phyloP scores from a whole-genome alignment of 352 stramenopile genomes.

The Phytophthora europaea region DNA sequence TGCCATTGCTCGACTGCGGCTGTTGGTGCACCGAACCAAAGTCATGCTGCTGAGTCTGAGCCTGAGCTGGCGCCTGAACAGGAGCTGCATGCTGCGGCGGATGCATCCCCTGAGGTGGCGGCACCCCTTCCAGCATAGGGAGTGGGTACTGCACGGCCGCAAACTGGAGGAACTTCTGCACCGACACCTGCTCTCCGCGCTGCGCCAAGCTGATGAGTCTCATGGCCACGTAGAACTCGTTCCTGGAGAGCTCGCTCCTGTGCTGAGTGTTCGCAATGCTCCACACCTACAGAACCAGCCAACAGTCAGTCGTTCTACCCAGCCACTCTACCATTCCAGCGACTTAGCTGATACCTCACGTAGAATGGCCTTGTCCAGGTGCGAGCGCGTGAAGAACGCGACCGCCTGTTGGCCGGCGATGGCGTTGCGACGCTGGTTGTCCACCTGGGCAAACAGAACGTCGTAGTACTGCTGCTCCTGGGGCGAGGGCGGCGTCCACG shows the following conservation, averaged over 20 bases:
- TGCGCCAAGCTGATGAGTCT: constrained; percentile 88
- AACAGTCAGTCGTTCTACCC: constrained; percentile 3
- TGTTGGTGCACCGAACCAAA: constrained; percentile 25
- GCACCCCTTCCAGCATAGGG: constrained; percentile 73
- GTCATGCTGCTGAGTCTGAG: constrained; percentile 20
- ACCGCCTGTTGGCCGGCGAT: constrained; percentile 93
- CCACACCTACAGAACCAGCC: constrained; percentile 65
- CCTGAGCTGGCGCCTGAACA: background rate
- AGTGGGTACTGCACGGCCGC: constrained; percentile 65
- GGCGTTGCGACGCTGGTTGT: constrained; percentile 81
- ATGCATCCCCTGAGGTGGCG: constrained; percentile 41
- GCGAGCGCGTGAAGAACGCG: constrained; percentile 94
- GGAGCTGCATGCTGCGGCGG: background rate
- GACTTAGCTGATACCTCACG: constrained; percentile 45
- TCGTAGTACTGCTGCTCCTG: constrained; percentile 92
- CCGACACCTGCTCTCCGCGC: constrained; percentile 67
- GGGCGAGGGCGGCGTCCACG: constrained; percentile 67
- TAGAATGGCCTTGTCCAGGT: constrained; percentile 86
- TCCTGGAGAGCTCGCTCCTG: constrained; percentile 76
- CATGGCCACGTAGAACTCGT: constrained; percentile 91
- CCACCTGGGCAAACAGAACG: constrained; percentile 91
- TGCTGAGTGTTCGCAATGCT: constrained; percentile 78
- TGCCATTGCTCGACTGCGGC: constrained; percentile 6
- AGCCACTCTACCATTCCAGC: constrained; percentile 28
- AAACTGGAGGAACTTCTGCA: constrained; percentile 81